Conservation (phyloP, 345 rosid species). For the Viola odorata region DNA sequence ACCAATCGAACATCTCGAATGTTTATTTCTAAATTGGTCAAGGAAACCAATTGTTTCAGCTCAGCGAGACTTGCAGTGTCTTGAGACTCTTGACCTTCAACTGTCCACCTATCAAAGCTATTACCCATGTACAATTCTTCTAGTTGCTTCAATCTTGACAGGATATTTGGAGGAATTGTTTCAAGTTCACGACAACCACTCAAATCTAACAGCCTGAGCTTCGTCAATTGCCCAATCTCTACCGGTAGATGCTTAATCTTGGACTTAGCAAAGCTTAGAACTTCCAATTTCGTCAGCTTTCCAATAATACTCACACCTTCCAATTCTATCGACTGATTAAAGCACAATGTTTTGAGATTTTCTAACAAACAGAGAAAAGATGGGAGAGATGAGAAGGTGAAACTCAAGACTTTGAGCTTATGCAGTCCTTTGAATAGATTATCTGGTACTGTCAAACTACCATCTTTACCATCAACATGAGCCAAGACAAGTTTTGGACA, state of each 20-base stretch:
- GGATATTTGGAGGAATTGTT: conserved; percentile 23
- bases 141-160: conserved; percentile 18
- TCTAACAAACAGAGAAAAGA: neutral
- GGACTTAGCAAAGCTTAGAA: conserved; percentile 25
- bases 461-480: neutral
- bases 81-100: conserved; percentile 2
- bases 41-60: conserved; percentile 11
- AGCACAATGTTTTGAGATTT: conserved; percentile 8
- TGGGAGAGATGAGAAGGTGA: neutral
- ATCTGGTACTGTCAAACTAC: neutral
- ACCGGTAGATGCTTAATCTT: conserved; percentile 15
- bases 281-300: conserved; percentile 18
- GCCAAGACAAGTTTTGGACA: conserved; percentile 4
- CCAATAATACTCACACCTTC: neutral
- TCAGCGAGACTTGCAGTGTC: conserved; percentile 15
- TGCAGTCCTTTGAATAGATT: neutral
- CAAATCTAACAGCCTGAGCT: conserved; percentile 24
- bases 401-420: conserved; percentile 11
- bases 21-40: conserved; percentile 12
- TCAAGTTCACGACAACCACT: conserved; percentile 12
- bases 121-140: conserved; percentile 28
- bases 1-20: neutral
- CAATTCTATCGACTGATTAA: neutral
- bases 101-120: conserved; percentile 27
- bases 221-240: conserved; percentile 16